Base-by-base conservation (phyloP, 2,329 filamentous ascomycete genomes). In the Teratosphaeria epicoccoides region DNA sequence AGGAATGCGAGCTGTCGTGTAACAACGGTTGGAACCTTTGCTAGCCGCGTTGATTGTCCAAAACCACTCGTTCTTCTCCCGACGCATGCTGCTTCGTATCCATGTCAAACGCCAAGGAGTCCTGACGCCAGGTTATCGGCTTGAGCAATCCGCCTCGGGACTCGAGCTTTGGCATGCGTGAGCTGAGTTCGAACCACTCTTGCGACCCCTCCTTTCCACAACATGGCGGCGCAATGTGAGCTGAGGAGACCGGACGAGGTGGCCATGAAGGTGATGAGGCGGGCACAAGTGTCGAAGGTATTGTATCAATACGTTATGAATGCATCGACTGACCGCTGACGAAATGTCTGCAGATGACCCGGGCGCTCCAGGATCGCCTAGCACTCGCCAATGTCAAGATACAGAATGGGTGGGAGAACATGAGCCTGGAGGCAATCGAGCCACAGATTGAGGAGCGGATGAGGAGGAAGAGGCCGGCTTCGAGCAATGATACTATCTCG, bases 361-460 rank as follows among this genome's bases (percentile, higher is more conserved):
- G 91, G 68, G 87, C 86, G 65, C 77, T 98, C 51, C 89, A 97
- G 73, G 89, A 95, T 74, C 88, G 91, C 57, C 82, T 98, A 54
- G 91, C 93, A 53, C 82, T 97, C 58, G 93, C 93, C 67, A 93
- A 94, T 71, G 93, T 96, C 79, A 97, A 97, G 74, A 89, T 93
- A 60, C 89, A 94, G 72, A 86, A 95, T 73, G 90, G 90, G 68
- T 94, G 89, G 84, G 86, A 96, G 71, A 87, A 93, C 70, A 79
- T 95, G 67, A 87, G 85, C 57, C 81, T 94, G 64, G 87, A 89
- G 67, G 83, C 78, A 55, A 88, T 95, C 71, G 88, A 95, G 71
- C 88, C 88, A 49, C 86, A 84, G 67, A 75, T 91, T 57, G 85
- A 91, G 66, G 81, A 89, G 66, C 81, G 91, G 71, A 77, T 90